Evolutionary conservation across 192 early-diverging fungal species (phyloP).

Genomic region (Dispira parvispora): DNA sequence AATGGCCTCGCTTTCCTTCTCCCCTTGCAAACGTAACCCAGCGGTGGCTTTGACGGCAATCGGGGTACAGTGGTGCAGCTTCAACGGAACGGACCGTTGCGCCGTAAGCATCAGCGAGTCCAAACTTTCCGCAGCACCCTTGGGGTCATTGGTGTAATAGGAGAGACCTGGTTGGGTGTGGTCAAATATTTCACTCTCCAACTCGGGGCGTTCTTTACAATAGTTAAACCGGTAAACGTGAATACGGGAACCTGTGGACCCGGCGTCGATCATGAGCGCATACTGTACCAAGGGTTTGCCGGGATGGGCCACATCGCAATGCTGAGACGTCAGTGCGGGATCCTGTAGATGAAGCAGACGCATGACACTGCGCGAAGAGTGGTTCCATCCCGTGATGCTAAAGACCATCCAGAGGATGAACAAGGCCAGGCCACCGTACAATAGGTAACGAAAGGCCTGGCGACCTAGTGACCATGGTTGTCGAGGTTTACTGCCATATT

Average conservation of each 20-base stretch:
- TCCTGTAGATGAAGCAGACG: slow-evolving; percentile 1
- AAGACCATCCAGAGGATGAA: slow-evolving; percentile 1
- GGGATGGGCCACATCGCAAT: slow-evolving; percentile 41
- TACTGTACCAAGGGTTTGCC: slow-evolving; percentile 69
- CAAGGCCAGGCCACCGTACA: slow-evolving; percentile 6
- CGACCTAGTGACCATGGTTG: background rate
- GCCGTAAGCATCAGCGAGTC: slow-evolving; percentile 62
- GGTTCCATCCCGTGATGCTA: background rate
- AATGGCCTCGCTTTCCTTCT: slow-evolving; percentile 51
- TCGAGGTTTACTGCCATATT: background rate
- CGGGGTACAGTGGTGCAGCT: slow-evolving; percentile 64
- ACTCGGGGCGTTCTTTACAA: slow-evolving; percentile 61
- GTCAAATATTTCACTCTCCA: slow-evolving; percentile 84
- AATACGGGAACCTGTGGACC: slow-evolving; percentile 91
- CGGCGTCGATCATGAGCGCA: slow-evolving; percentile 90
- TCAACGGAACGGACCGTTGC: slow-evolving; percentile 48
- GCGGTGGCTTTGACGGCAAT: slow-evolving; percentile 93
- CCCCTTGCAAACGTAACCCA: slow-evolving; percentile 67
- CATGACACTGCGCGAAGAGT: background rate
- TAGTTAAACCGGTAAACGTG: slow-evolving; percentile 95
- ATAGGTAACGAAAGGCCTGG: background rate
- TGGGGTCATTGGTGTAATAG: slow-evolving; percentile 43
- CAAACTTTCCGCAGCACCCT: slow-evolving; percentile 63
- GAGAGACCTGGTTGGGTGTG: slow-evolving; percentile 77
- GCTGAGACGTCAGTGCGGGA: slow-evolving; percentile 29